A percentile compares a stretch with the other conserved stretches of the same genome.
Conservation (phyloP, 2,329 filamentous ascomycete genomes). For the Emergomyces africanus region DNA sequence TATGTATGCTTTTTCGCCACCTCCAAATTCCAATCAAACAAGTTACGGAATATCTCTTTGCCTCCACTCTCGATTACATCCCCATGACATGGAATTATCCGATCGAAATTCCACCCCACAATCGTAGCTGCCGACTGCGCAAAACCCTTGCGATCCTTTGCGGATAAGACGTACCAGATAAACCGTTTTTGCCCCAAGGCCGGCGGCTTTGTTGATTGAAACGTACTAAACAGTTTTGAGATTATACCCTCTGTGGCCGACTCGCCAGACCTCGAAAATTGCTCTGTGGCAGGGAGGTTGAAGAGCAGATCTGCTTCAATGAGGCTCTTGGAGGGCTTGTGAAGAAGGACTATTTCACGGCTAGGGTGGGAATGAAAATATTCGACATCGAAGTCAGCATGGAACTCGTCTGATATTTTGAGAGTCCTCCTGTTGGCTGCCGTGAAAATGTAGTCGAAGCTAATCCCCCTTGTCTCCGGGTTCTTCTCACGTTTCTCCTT, state of each 20-base stretch:
- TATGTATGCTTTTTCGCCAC: not conserved
- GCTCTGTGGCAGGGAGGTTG: constrained; percentile 78
- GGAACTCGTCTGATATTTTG: constrained; percentile 63
- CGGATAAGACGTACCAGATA: constrained; percentile 61
- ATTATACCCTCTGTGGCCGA: constrained; percentile 44
- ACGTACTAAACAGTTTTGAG: constrained; percentile 42
- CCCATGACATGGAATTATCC: constrained; percentile 83
- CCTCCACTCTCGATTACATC: constrained; percentile 67
- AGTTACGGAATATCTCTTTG: constrained; percentile 62
- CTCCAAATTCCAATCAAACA: constrained; percentile 73
- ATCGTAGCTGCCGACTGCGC: constrained; percentile 58
- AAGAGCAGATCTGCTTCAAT: constrained; percentile 88
- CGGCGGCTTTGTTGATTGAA: constrained; percentile 46
- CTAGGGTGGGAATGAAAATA: constrained; percentile 70
- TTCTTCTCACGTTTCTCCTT: constrained; percentile 63
- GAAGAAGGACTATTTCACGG: constrained; percentile 77
- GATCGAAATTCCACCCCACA: constrained; percentile 68
- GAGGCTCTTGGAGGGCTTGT: constrained; percentile 64
- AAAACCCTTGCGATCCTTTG: constrained; percentile 53
- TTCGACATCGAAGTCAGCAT: constrained; percentile 73
- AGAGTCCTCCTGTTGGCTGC: constrained; percentile 38
- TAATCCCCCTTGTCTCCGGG: constrained; percentile 41
- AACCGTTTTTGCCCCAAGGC: constrained; percentile 69
- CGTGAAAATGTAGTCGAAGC: constrained; percentile 57
- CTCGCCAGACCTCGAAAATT: constrained; percentile 53